phyloP scores from a whole-genome alignment of 495 filamentous ascomycete species.

The Trichoderma gamsii region DNA sequence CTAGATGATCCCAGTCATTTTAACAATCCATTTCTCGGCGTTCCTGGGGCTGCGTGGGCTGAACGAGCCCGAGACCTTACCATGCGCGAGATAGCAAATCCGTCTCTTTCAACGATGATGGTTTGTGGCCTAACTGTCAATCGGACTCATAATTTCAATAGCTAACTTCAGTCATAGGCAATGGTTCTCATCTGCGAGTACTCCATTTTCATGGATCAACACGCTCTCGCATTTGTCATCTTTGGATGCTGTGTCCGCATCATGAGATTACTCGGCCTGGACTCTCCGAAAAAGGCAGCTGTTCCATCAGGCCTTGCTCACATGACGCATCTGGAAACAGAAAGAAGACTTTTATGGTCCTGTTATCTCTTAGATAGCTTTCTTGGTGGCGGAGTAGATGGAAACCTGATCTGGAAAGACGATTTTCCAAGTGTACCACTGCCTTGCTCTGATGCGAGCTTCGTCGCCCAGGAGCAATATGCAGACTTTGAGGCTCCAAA shows the following conservation, averaged over 20 bases:
- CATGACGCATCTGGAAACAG: slow-evolving; percentile 23
- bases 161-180: slow-evolving; percentile 20
- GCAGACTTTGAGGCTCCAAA: background rate
- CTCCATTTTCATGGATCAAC: slow-evolving; percentile 29
- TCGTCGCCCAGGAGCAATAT: slow-evolving; percentile 5
- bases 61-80: slow-evolving; percentile 25
- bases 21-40: slow-evolving; percentile 17
- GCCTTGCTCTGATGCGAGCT: slow-evolving; percentile 28
- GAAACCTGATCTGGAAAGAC: slow-evolving; percentile 27
- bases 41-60: slow-evolving; percentile 29
- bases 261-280: slow-evolving; percentile 32
- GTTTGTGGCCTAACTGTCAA: slow-evolving; percentile 18
- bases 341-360: slow-evolving; percentile 33
- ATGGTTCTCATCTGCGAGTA: slow-evolving; percentile 31
- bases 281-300: slow-evolving; percentile 21
- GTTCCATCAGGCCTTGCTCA: background rate
- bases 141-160: background rate
- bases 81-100: slow-evolving; percentile 27
- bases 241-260: slow-evolving; percentile 33
- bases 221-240: slow-evolving; percentile 34
- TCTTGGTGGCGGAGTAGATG: slow-evolving; percentile 25
- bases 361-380: slow-evolving; percentile 35
- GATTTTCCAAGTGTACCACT: slow-evolving; percentile 33
- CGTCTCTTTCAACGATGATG: slow-evolving; percentile 30
- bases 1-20: background rate